A percentile compares a stretch with the other conserved stretches of the same genome.
Evolutionary conservation across 2,329 filamentous ascomycete genomes (phyloP).

Genomic region (Cordyceps tenuipes): DNA sequence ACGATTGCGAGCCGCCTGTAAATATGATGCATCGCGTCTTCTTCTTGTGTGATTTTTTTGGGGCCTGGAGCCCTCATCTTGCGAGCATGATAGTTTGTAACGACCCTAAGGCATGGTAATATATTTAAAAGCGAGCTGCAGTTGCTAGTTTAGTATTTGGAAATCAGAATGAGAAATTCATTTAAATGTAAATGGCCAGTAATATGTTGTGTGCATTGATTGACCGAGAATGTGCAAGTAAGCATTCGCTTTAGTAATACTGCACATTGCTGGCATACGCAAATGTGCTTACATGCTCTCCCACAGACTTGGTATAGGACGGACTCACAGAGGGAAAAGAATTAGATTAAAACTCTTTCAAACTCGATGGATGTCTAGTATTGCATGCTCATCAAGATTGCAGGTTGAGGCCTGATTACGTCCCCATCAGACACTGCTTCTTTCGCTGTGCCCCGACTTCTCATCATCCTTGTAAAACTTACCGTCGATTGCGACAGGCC

Average conservation of each 20-base stretch:
- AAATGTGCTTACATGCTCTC: no score
- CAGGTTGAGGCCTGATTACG: not conserved
- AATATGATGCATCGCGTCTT: not conserved
- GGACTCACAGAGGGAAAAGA: no score
- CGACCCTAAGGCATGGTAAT: slow-evolving; percentile 8
- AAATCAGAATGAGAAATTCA: not conserved
- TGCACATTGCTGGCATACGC: no score
- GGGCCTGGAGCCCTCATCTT: slow-evolving; percentile 2
- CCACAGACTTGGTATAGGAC: no score
- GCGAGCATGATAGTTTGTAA: slow-evolving; percentile 8
- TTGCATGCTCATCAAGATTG: not conserved
- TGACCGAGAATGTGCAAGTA: not conserved
- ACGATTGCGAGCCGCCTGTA: slow-evolving; percentile 6
- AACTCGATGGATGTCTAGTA: not conserved
- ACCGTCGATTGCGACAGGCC: not conserved
- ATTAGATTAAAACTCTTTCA: no score
- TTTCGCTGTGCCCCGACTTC: not conserved
- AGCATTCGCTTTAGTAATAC: no score
- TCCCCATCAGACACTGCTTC: not conserved
- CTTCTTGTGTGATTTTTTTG: not conserved
- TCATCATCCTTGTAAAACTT: not conserved
- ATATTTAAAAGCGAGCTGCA: slow-evolving; percentile 1
- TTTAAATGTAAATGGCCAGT: no score
- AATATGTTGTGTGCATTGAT: not conserved
- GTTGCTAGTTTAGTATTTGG: not conserved